Evolutionary conservation across 139 green algal species (phyloP).

Genomic region (Micractinium sp.): DNA sequence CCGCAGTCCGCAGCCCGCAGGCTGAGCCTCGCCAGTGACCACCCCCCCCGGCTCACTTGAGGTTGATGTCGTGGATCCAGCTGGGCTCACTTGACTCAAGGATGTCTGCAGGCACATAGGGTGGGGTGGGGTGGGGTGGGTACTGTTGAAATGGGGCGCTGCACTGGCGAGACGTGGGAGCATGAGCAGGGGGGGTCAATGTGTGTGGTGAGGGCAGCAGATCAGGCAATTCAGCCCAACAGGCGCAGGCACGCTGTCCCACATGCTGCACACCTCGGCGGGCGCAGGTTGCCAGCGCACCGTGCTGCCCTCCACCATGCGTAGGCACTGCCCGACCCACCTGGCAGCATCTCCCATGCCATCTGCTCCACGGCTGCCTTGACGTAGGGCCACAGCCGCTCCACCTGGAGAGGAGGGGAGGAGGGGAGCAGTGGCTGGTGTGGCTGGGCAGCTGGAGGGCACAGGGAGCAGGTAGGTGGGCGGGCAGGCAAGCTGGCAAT

Average conservation of each 20-base stretch:
- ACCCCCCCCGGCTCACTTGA: constrained; percentile 14
- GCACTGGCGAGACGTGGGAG: no score
- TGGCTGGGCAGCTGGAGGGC: background rate
- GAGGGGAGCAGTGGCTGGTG: background rate
- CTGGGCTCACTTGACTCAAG: constrained; percentile 14
- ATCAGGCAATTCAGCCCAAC: background rate
- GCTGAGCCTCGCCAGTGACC: background rate
- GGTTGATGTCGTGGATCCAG: constrained; percentile 35
- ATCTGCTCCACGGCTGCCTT: constrained; percentile 4
- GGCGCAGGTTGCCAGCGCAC: no score
- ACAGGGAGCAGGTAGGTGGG: background rate
- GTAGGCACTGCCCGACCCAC: background rate
- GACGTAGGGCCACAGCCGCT: constrained; percentile 32
- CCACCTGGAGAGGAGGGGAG: background rate
- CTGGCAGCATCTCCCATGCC: constrained; percentile 27
- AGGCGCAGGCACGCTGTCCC: background rate
- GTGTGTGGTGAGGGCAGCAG: background rate
- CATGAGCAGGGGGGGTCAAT: background rate
- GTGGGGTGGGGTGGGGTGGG: no score
- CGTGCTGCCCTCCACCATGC: background rate
- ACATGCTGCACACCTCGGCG: background rate
- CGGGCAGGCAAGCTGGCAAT: background rate
- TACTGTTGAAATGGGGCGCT: no score
- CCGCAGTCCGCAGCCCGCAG: no score
- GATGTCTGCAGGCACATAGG: constrained; percentile 2